These are phyloP conservation scores for Coniochaeta sp. DNA, from an alignment of 2,329 filamentous ascomycete species.

Conservation along the genomic window DNA sequence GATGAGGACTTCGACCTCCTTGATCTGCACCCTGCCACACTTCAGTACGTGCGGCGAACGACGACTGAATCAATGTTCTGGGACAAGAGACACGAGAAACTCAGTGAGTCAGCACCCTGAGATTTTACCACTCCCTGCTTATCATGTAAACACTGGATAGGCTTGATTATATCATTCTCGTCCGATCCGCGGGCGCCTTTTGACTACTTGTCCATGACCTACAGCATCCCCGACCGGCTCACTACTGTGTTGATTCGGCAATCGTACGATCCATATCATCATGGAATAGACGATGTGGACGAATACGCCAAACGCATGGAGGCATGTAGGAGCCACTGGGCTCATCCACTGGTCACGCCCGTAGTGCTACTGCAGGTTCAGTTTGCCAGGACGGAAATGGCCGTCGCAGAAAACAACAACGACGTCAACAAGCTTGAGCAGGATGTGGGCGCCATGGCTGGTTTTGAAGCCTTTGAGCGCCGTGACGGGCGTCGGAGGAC, in stretches of 20 bases:
- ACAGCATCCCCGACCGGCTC: conserved; percentile 28
- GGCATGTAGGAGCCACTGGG: conserved; percentile 34
- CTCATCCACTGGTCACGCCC: conserved; percentile 35
- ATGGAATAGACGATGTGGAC: conserved; percentile 33
- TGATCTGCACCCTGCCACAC: conserved; percentile 28
- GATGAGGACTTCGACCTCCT: conserved; percentile 24
- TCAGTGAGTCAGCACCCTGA: conserved; percentile 16
- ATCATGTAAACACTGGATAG: conserved; percentile 10
- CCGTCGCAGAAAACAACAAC: conserved; percentile 32
- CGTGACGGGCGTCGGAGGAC: conserved; percentile 4
- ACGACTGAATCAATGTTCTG: conserved; percentile 31
- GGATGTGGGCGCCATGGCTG: conserved; percentile 34
- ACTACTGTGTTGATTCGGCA: conserved; percentile 34
- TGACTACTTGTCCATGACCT: conserved; percentile 39
- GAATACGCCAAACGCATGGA: conserved; percentile 38
- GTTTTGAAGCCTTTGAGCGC: conserved; percentile 22
- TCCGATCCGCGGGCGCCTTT: conserved; percentile 34
- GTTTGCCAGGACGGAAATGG: conserved; percentile 34
- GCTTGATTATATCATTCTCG: conserved; percentile 36
- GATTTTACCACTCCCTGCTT: not conserved
- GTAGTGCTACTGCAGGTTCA: conserved; percentile 39
- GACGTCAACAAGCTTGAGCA: conserved; percentile 32
- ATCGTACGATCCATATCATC: conserved; percentile 31
- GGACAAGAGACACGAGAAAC: conserved; percentile 26
- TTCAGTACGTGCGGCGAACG: conserved; percentile 29